Evolutionary conservation across 768 basidiomycete genomes (phyloP).

Genomic region (Roridomyces roridus): DNA sequence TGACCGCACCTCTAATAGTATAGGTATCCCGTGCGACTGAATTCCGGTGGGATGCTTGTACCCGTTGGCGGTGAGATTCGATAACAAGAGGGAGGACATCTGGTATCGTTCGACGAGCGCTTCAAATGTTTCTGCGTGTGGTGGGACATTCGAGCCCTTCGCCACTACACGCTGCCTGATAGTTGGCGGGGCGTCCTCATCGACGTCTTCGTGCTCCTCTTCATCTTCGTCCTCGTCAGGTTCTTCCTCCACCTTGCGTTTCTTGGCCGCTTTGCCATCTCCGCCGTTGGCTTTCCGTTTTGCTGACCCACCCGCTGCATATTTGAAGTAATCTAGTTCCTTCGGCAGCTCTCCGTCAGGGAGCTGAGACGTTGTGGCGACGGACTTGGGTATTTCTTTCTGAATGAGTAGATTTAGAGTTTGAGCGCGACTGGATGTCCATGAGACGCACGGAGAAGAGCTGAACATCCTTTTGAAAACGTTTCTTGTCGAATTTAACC

Average conservation of each 20-base stretch:
- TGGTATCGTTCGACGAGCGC: constrained; percentile 63
- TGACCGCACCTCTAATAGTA: constrained; percentile 71
- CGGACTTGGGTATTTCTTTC: constrained; percentile 27
- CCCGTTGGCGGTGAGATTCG: constrained; percentile 66
- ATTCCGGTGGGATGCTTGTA: constrained; percentile 79
- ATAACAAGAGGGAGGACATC: constrained; percentile 63
- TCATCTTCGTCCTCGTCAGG: constrained; percentile 34
- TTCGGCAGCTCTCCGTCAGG: constrained; percentile 62
- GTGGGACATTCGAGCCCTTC: constrained; percentile 77
- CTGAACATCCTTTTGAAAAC: constrained; percentile 71
- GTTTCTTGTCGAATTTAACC: constrained; percentile 77
- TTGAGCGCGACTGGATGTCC: not conserved
- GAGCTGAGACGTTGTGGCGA: constrained; percentile 20
- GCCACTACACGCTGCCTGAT: constrained; percentile 66
- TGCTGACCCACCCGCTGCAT: constrained; percentile 59
- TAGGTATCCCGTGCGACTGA: constrained; percentile 81
- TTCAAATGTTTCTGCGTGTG: constrained; percentile 61
- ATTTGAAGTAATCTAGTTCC: constrained; percentile 93
- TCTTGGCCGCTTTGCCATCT: constrained; percentile 36
- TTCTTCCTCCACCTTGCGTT: constrained; percentile 36
- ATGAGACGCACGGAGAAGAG: constrained; percentile 67
- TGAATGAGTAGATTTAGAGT: not conserved
- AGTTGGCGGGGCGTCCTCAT: constrained; percentile 34
- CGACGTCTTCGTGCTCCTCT: constrained; percentile 22
- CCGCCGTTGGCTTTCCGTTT: constrained; percentile 54